Conservation (phyloP, 768 basidiomycete species). For the Neoboletus subvelutipes region DNA sequence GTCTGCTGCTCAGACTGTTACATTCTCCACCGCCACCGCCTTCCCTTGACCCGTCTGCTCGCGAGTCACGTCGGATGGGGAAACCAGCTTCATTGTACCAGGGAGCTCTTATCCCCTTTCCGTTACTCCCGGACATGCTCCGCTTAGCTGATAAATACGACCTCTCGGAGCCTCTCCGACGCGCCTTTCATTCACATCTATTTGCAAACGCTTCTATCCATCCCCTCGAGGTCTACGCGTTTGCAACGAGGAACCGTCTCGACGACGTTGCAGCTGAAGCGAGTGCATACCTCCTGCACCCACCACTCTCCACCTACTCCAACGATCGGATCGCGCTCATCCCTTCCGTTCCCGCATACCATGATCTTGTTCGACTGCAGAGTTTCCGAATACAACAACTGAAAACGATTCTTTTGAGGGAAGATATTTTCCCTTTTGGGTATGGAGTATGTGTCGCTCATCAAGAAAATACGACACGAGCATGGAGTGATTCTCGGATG, state of each 20-base stretch:
- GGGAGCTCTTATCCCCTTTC: conserved; percentile 59
- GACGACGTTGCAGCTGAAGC: conserved; percentile 52
- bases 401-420: conserved; percentile 49
- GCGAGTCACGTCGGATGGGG: conserved; percentile 30
- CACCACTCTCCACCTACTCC: conserved; percentile 56
- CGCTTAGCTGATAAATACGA: conserved; percentile 66
- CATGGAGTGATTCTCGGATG: conserved; percentile 55
- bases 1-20: conserved; percentile 53
- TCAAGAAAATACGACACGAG: conserved; percentile 38
- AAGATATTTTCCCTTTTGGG: conserved; percentile 72
- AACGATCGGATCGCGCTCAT: conserved; percentile 50
- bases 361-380: conserved; percentile 61
- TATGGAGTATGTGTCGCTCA: conserved; percentile 64
- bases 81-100: conserved; percentile 33
- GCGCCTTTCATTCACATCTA: conserved; percentile 51
- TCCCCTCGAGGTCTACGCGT: conserved; percentile 62
- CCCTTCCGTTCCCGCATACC: conserved; percentile 61
- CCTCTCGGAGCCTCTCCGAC: conserved; percentile 45
- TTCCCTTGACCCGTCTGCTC: conserved; percentile 26
- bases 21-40: conserved; percentile 55
- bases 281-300: conserved; percentile 53
- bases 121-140: conserved; percentile 58
- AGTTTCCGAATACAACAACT: conserved; percentile 53
- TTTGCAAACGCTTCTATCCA: conserved; percentile 47
- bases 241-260: conserved; percentile 46